Evolutionary conservation across 257 asterid species (phyloP).

Genomic region (Lithospermum erythrorhizon): DNA sequence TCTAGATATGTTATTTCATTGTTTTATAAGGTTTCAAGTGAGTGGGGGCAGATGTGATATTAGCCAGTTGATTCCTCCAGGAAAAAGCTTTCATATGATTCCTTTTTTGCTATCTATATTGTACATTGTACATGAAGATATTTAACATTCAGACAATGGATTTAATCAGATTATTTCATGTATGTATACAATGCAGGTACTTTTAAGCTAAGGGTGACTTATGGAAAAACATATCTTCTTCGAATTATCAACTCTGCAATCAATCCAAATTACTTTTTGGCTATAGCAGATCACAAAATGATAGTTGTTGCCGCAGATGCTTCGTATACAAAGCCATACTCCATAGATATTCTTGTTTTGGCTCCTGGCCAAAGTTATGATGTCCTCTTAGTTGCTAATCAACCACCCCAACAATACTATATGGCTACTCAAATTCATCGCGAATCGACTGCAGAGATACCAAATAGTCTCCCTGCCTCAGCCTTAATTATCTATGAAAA

Average conservation of each 20-base stretch:
- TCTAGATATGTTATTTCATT: no score
- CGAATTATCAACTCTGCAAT: constrained; percentile 1
- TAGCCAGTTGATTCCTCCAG: no score
- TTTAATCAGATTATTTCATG: no score
- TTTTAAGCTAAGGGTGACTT: neutral
- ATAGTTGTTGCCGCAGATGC: neutral
- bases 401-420: neutral
- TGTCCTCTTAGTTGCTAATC: neutral
- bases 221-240: neutral
- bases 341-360: neutral
- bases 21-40: no score
- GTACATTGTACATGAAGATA: no score
- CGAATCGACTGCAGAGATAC: neutral
- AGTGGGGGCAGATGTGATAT: no score
- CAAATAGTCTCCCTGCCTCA: neutral
- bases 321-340: neutral
- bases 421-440: constrained; percentile 1
- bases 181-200: neutral
- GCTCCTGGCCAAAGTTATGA: constrained; percentile 1
- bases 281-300: constrained; percentile 1
- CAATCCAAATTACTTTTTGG: neutral
- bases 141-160: neutral
- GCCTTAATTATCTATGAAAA: neutral
- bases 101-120: no score
- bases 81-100: no score